Conservation (phyloP, 805 yeast species). For the Ogataea trehalophila region DNA sequence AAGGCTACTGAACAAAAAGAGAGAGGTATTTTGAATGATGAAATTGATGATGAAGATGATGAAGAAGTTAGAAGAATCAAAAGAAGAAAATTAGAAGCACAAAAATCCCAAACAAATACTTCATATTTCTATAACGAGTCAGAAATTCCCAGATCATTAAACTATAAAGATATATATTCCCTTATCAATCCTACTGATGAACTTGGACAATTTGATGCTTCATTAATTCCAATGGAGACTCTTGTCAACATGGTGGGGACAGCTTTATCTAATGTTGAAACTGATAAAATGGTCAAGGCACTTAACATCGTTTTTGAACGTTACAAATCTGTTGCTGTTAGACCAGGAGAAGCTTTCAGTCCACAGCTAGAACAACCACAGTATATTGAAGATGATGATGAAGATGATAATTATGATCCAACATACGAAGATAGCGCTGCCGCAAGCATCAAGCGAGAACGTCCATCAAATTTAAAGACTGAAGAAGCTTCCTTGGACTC, state of each 20-base stretch:
- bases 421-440: neutral
- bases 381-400: conserved; percentile 24
- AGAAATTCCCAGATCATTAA: conserved; percentile 33
- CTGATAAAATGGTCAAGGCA: conserved; percentile 54
- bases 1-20: conserved; percentile 25
- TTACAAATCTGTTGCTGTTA: conserved; percentile 30
- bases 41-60: conserved; percentile 40
- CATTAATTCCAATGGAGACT: conserved; percentile 59
- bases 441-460: too few species aligned
- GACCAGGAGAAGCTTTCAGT: neutral
- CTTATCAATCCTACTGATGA: conserved; percentile 59
- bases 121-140: conserved; percentile 25
- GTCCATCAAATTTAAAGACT: too few species aligned
- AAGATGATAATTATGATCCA: conserved; percentile 23
- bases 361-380: neutral
- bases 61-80: conserved; percentile 21
- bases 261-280: conserved; percentile 55
- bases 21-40: conserved; percentile 33
- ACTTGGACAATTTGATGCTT: conserved; percentile 61
- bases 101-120: conserved; percentile 13
- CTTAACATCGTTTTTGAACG: conserved; percentile 66
- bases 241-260: conserved; percentile 60
- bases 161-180: conserved; percentile 63
- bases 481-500: too few species aligned
- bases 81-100: conserved; percentile 17